Conservation (phyloP, 2,329 filamentous ascomycete genomes). For the Rhinocladiella similis region DNA sequence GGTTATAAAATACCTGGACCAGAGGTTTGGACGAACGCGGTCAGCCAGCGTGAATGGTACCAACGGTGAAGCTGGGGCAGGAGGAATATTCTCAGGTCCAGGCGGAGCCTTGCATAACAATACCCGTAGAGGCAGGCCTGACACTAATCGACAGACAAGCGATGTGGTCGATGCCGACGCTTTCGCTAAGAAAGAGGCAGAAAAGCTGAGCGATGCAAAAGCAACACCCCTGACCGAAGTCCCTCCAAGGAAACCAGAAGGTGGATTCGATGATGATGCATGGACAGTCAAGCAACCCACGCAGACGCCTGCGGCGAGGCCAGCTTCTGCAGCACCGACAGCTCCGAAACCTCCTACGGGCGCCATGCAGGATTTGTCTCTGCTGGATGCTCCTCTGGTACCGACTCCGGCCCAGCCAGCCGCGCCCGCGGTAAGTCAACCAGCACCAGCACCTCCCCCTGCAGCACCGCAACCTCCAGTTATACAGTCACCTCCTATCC, state of each 20-base stretch:
- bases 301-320: conserved; percentile 42
- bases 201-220: conserved; percentile 46
- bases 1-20: conserved; percentile 85
- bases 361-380: conserved; percentile 67
- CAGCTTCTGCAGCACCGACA: conserved; percentile 36
- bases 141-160: conserved; percentile 80
- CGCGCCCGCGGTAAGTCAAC: conserved; percentile 34
- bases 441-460: conserved; percentile 39
- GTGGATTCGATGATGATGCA: conserved; percentile 91
- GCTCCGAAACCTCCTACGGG: conserved; percentile 59
- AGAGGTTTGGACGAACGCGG: conserved; percentile 68
- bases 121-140: conserved; percentile 85
- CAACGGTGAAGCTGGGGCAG: conserved; percentile 50
- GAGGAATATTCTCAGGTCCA: conserved; percentile 86
- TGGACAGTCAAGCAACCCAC: conserved; percentile 90
- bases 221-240: conserved; percentile 51
- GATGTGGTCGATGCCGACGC: conserved; percentile 86
- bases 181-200: conserved; percentile 65
- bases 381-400: conserved; percentile 61
- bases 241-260: conserved; percentile 50
- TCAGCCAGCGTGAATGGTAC: conserved; percentile 60
- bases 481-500: conserved; percentile 32
- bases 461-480: conserved; percentile 36
- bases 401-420: conserved; percentile 51
- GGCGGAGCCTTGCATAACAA: conserved; percentile 93